phyloP scores from a whole-genome alignment of 805 yeast genomes.

The Yarrowia hollandica region DNA sequence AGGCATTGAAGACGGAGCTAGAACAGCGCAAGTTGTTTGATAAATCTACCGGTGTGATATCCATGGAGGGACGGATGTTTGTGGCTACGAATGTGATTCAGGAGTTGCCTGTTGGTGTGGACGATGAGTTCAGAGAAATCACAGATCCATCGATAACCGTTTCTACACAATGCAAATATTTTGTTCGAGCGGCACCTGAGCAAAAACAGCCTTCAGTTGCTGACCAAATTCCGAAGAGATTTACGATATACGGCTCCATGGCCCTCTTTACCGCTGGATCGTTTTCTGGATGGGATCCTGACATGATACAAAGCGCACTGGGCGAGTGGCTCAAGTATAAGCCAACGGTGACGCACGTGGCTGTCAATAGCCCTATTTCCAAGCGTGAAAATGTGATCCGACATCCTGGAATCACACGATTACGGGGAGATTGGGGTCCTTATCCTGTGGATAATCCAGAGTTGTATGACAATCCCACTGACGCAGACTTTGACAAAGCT shows the following conservation, averaged over 20 bases:
- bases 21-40: constrained; percentile 3
- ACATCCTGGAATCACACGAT: constrained; percentile 45
- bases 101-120: neutral
- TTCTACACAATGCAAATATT: neutral
- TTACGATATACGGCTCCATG: constrained; percentile 68
- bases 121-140: neutral
- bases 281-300: constrained; percentile 35
- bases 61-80: neutral
- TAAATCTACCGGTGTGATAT: constrained; percentile 10
- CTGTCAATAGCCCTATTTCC: constrained; percentile 67
- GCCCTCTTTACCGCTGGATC: constrained; percentile 55
- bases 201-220: neutral
- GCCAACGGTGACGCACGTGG: constrained; percentile 55
- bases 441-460: constrained; percentile 28
- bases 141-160: neutral
- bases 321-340: neutral
- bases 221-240: constrained; percentile 36
- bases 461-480: constrained; percentile 43
- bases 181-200: neutral
- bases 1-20: constrained; percentile 7
- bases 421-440: constrained; percentile 67
- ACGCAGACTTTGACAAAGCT: constrained; percentile 50
- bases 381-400: constrained; percentile 41
- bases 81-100: constrained; percentile 1
- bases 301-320: neutral